These are phyloP conservation scores for Moringa oleifera DNA, from an alignment of 345 rosid genomes.

Conservation along the genomic window DNA sequence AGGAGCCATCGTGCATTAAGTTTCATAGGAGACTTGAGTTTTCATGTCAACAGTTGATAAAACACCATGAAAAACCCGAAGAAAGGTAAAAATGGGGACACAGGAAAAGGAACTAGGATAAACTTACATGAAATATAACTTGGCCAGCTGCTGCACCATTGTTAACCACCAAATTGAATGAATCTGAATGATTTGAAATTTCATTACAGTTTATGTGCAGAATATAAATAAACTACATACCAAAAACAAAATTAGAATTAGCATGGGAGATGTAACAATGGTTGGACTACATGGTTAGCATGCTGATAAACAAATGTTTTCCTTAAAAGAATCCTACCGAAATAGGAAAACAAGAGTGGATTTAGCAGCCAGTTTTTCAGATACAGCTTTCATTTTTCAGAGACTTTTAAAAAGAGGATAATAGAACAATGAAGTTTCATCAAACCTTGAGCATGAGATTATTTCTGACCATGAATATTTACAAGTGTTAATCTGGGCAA, in stretches of 20 bases:
- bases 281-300: background rate
- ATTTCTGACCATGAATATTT: too few species aligned
- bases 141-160: constrained; percentile 97
- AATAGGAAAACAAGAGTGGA: too few species aligned
- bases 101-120: background rate
- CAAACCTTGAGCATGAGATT: too few species aligned
- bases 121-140: constrained; percentile 87
- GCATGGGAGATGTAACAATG: constrained; percentile 3
- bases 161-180: constrained; percentile 89
- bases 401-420: too few species aligned
- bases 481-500: too few species aligned
- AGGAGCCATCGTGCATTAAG: too few species aligned
- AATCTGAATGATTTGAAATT: constrained; percentile 43
- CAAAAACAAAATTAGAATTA: background rate
- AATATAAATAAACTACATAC: background rate
- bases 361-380: too few species aligned
- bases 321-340: too few species aligned
- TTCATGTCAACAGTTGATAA: too few species aligned
- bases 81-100: constrained; percentile 5
- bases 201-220: background rate
- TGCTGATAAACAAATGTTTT: background rate
- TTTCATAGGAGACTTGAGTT: too few species aligned
- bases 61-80: background rate
- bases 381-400: too few species aligned
- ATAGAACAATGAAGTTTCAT: too few species aligned